Base-by-base conservation (phyloP, 1,284 basidiomycete species). In the Rhodotorula sp. region DNA sequence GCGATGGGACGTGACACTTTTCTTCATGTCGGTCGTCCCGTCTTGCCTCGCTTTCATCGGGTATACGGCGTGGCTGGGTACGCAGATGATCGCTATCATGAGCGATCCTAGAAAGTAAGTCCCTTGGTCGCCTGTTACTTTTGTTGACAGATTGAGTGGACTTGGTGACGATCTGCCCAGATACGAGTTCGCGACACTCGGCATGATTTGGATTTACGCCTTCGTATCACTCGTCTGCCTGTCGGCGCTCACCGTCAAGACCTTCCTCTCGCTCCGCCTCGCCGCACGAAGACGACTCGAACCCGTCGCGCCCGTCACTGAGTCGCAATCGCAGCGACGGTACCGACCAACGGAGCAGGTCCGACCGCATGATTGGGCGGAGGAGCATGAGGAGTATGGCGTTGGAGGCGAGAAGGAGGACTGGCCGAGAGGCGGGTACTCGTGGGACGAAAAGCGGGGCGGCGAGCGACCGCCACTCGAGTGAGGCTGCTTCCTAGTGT, bases 1-100 rank as follows among this genome's bases (percentile, higher is more conserved):
- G n/a, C 20, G 46, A 27, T 70, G 64, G 64, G 68, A 70, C 54
- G 68, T 70, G 11, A 46, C 36, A 20, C 48, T 68, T 17, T 67
- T 71, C 58, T 71, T 71, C 47, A 17, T 64, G 17, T 48, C 65
- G 2, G 69, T 71, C 36, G 65, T 67, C 0, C 69, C 69, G 2
- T 54, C 62, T 0, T 64, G 62, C 34, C 19, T 63, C 3, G 54
- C 52, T 5, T 67, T 71, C 55, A 71, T 71, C 24, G 64, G 53
- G 4, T 67, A 61, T 55, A 39, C 62, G 1, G 32, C 49, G 11
- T 71, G 61, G 61, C 29, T 63, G 20, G 30, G 34, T 20, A 51
- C 22, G 4, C 51, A 29, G 5, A 46, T 65, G 46, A 8, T 44
- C 27, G 4, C 22, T 22, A 44, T 66, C 2, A 5, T 70, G 22